Evolutionary conservation across 78 protist genomes (phyloP).

Genomic region (Protostelium mycophagum): DNA sequence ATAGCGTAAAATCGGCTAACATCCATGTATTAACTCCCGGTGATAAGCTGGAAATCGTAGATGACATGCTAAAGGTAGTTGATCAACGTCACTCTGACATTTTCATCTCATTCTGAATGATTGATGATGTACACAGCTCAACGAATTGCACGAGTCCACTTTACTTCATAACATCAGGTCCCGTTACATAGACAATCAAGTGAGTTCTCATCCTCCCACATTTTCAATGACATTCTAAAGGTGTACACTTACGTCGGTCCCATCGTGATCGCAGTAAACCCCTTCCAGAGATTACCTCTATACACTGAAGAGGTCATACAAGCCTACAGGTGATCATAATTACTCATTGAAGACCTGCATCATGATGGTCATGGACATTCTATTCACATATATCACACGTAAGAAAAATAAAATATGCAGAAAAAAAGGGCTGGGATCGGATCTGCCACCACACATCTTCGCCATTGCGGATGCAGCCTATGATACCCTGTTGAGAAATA

Average conservation of each 20-base stretch:
- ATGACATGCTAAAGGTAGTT: background rate
- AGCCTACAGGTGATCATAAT: slow-evolving; percentile 15
- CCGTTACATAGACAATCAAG: background rate
- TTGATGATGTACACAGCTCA: background rate
- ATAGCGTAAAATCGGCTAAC: background rate
- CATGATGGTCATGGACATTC: too few relatives aligned
- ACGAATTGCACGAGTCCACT: background rate
- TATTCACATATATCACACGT: too few relatives aligned
- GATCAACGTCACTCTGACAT: too few relatives aligned
- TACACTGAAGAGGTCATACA: slow-evolving; percentile 58
- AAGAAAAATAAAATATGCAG: background rate
- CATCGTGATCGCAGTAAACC: slow-evolving; percentile 49
- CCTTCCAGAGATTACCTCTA: slow-evolving; percentile 35
- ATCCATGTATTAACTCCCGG: background rate
- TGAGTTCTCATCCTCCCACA: background rate
- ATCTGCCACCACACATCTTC: slow-evolving; percentile 84
- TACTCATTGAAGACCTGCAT: too few relatives aligned
- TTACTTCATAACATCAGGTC: background rate
- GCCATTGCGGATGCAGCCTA: slow-evolving; percentile 49
- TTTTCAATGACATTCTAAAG: background rate
- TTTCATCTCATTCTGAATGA: too few relatives aligned
- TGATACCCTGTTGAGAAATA: slow-evolving; percentile 25
- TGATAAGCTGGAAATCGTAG: background rate
- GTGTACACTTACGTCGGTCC: slow-evolving; percentile 69
- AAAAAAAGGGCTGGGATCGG: slow-evolving; percentile 19